Percentiles rank a stretch among this genome's conserved stretches.
phyloP scores from a whole-genome alignment of 2,329 filamentous ascomycete species.

The Apiospora phragmitis region DNA sequence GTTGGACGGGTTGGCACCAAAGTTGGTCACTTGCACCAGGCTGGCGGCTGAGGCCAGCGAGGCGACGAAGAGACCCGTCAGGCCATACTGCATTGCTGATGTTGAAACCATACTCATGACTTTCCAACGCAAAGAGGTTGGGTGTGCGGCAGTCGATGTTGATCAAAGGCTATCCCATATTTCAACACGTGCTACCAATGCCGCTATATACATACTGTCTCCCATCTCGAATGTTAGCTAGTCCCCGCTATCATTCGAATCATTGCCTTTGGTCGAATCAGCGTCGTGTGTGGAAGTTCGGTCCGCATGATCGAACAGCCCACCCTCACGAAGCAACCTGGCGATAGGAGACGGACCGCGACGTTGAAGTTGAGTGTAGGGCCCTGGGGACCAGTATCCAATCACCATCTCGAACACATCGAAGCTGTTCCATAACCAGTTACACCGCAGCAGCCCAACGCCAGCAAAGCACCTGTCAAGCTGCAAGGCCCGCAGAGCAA shows the following conservation, averaged over 20 bases:
- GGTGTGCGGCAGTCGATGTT: not conserved
- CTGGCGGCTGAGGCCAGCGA: slow-evolving; percentile 13
- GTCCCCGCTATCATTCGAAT: not conserved
- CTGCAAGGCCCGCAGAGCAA: not conserved
- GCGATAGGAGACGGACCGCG: not conserved
- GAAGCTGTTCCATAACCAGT: not conserved
- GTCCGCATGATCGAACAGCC: not conserved
- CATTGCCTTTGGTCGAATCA: not conserved
- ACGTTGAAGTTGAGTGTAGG: not conserved
- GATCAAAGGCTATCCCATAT: not conserved
- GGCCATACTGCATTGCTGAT: not conserved
- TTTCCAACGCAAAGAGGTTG: not conserved
- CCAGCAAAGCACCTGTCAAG: not conserved
- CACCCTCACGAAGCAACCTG: not conserved
- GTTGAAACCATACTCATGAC: not conserved
- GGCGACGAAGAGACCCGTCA: not conserved
- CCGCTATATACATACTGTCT: not conserved
- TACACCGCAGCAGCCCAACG: not conserved
- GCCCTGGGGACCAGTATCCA: not conserved
- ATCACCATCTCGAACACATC: too few relatives aligned
- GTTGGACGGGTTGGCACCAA: slow-evolving; percentile 38
- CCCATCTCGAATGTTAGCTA: not conserved
- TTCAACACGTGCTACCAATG: not conserved
- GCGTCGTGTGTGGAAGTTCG: not conserved
- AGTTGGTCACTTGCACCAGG: slow-evolving; percentile 28